Base-by-base conservation (phyloP, 2,329 filamentous ascomycete species). In the Tolypocladium tropicale region DNA sequence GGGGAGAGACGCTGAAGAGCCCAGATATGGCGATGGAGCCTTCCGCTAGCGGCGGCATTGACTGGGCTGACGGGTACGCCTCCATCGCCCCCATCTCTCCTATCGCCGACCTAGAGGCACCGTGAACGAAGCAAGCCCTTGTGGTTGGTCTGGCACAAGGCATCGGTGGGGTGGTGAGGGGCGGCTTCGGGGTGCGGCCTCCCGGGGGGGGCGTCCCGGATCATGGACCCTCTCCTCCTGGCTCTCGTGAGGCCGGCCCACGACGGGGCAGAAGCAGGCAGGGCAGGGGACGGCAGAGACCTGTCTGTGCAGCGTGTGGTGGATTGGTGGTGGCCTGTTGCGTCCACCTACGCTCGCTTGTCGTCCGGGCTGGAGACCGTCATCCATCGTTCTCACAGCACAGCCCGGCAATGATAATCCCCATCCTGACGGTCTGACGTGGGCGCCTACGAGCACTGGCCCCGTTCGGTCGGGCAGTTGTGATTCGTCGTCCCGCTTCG, bases 1-100 rank as follows among this genome's bases (percentile, higher is more conserved):
- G 34, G n/a, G 39, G 50, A 52, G 33, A 39, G 33, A 39, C 30
- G 3, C 33, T 28, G 32, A 39, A 36, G 33, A 37, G 50, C 30
- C 30, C 33, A n/a, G 50, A 52, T 33, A 52, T 52, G 50, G 50
- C 18, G 43, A 56, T 43, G 55, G 51, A 54, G 55, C 50, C 39
- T 57, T 41, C 48, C 52, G 39, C 55, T 58, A 58, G 55, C 55
- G 55, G 57, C 57, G 55, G 57, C 57, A 56, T 37, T 58, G 54
- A 50, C 25, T 48, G 48, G 56, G 56, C 30, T 55, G 56, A 55
- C 49, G 55, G 48, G 52, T 55, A 54, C 49, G 53, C 54, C 54
- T 56, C 56, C 52, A 58, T 57, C 57, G 53, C 56, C 58, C 53
- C 52, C 55, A 56, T 52, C 53, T 54, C 53, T 51, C 56, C 55